A percentile compares a stretch with the other conserved stretches of the same genome.
Evolutionary conservation across 2,329 filamentous ascomycete species (phyloP).

Genomic region (Ascochyta rabiei): DNA sequence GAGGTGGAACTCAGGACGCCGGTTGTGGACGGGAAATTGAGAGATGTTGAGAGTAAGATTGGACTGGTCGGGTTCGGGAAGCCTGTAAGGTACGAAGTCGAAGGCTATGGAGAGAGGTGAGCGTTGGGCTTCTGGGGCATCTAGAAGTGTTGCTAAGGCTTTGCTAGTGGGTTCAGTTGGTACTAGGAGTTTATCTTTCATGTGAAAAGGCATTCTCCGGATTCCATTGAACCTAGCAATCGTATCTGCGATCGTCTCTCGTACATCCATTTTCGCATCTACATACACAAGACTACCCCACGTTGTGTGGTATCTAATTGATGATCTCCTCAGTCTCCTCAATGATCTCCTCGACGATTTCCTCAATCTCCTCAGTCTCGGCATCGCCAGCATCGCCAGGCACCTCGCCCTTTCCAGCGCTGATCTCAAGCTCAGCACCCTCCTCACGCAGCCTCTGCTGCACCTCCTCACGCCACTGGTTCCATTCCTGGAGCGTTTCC

Average conservation of each 20-base stretch:
- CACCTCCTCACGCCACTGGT: conserved; percentile 78
- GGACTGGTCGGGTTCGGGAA: conserved; percentile 4
- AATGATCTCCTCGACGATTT: conserved; percentile 87
- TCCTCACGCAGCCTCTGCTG: conserved; percentile 67
- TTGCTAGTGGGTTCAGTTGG: no score
- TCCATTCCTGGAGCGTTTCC: conserved; percentile 84
- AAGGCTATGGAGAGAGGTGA: not conserved
- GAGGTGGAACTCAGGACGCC: conserved; percentile 60
- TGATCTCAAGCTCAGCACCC: conserved; percentile 62
- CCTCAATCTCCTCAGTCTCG: conserved; percentile 65
- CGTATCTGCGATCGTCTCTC: not conserved
- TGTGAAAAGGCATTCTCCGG: no score
- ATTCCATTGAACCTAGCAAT: not conserved
- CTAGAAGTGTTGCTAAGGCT: no score
- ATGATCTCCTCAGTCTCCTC: conserved; percentile 85
- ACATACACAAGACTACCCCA: conserved; percentile 1
- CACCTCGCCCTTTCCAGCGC: conserved; percentile 57
- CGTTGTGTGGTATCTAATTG: conserved; percentile 19
- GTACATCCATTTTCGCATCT: conserved; percentile 6
- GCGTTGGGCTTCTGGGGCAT: no score
- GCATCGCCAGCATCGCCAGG: conserved; percentile 54
- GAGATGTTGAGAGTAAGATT: conserved; percentile 3
- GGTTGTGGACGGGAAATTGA: conserved; percentile 1
- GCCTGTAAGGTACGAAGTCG: not conserved
- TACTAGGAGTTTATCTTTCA: no score